Evolutionary conservation across 177 flowering plant species (phyloP).

Genomic region (Tripterygium wilfordii): DNA sequence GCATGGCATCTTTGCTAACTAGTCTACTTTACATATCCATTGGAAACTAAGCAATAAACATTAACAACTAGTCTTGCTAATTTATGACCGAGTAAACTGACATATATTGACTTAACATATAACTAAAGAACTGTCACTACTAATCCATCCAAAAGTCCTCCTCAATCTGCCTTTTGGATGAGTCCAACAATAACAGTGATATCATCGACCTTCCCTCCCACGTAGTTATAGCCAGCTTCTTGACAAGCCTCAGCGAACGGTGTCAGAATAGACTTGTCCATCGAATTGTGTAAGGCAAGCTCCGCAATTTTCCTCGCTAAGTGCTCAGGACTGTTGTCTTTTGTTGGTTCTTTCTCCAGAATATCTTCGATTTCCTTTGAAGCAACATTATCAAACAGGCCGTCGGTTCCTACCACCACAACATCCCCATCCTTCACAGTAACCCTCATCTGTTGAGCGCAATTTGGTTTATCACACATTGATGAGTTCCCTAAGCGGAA

Average conservation of each 20-base stretch:
- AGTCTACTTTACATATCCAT: no score
- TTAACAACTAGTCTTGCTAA: no score
- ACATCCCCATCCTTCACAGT: conserved; percentile 6
- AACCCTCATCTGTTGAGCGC: neutral
- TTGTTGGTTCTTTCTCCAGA: neutral
- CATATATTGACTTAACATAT: no score
- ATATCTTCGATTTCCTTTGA: neutral
- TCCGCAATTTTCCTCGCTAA: conserved; percentile 1
- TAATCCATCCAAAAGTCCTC: no score
- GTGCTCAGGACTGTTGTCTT: neutral
- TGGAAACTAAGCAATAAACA: no score
- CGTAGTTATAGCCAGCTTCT: neutral
- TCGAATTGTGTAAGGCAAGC: conserved; percentile 8
- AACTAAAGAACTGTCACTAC: no score
- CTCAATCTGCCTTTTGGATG: neutral
- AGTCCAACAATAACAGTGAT: conserved; percentile 9
- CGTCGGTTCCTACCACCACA: conserved; percentile 10
- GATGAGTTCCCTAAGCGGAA: conserved; percentile 4
- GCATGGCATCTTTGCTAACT: no score
- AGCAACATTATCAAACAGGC: conserved; percentile 10
- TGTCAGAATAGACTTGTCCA: neutral
- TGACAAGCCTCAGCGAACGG: neutral
- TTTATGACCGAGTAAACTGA: no score
- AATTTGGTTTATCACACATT: conserved; percentile 1
- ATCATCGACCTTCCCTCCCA: conserved; percentile 11